Evolutionary conservation across 495 filamentous ascomycete genomes (phyloP), one percentile per base, ranked within the genome.

Genomic region (Apodospora peruviana): DNA sequence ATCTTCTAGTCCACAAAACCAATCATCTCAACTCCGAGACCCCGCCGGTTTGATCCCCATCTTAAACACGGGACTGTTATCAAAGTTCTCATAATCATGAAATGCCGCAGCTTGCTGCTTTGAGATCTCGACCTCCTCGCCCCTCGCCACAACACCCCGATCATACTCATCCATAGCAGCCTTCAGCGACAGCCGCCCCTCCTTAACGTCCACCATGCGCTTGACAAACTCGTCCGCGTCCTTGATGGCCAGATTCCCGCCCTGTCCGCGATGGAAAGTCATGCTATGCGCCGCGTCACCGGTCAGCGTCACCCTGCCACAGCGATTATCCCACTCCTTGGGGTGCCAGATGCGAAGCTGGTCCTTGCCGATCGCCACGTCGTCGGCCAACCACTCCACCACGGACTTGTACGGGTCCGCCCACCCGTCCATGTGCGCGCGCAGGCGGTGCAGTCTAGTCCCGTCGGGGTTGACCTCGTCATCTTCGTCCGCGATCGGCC

Each of bases 381-480:
- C 47, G 9, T 49, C 47, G n/a, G 21, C 10, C 39, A 49, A 18
- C 47, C 47, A 49, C 23, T 49, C 47, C 17, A 49, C 47, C 2
- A 49, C 47, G 24, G 47, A 49, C 47, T 43, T 49, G 38, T 49
- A 49, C 47, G 47, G 47, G 22, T 49, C 47, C n/a, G 47, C 47
- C 47, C 47, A 49, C 38, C 47, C 47, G 2, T 49, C 47, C 37
- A 49, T 49, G 9, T 49, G 21, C 18, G 47, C 47, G 3, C 47
- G 37, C 47, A 49, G 39, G 16, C 47, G 14, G 37, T 49, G 37
- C 10, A 49, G 47, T 2, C 47, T 36, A 25, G 41, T 49, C n/a
- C n/a, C n/a, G 11, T 27, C 21, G n/a, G 47, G 2, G 47, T 49
- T 49, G 10, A 19, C 47, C 23, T 49, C 47, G 27, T 49, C 47